phyloP scores from a whole-genome alignment of 805 yeast genomes.

The Metschnikowia reukaufii region DNA sequence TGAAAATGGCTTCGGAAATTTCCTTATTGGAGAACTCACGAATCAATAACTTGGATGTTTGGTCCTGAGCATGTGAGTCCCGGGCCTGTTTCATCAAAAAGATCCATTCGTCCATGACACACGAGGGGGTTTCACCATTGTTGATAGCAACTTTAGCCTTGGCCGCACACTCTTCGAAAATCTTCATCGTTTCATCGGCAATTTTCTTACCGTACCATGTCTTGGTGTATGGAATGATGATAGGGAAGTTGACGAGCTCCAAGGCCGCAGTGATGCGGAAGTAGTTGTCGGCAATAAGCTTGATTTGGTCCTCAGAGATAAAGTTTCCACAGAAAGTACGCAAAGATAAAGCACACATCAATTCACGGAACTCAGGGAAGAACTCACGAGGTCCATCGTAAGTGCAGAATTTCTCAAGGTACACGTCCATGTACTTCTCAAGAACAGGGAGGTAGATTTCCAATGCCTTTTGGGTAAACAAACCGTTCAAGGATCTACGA shows the following conservation, averaged over 20 bases:
- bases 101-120: slow-evolving; percentile 97
- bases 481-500: slow-evolving; percentile 84
- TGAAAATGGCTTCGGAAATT: slow-evolving; percentile 94
- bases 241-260: slow-evolving; percentile 96
- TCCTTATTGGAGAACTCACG: slow-evolving; percentile 88
- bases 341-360: slow-evolving; percentile 90
- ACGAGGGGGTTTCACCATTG: slow-evolving; percentile 74
- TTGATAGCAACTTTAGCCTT: slow-evolving; percentile 76
- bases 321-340: slow-evolving; percentile 95
- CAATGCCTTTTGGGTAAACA: slow-evolving; percentile 82
- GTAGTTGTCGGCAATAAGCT: slow-evolving; percentile 87
- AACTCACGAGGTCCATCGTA: slow-evolving; percentile 67
- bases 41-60: slow-evolving; percentile 58
- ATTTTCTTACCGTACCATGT: slow-evolving; percentile 96
- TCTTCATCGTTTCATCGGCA: slow-evolving; percentile 91
- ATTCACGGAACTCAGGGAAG: slow-evolving; percentile 93
- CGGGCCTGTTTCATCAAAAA: slow-evolving; percentile 75
- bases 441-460: slow-evolving; percentile 80
- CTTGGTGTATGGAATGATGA: slow-evolving; percentile 92
- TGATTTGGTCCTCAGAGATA: slow-evolving; percentile 88
- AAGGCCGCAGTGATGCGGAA: slow-evolving; percentile 91
- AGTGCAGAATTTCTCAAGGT: slow-evolving; percentile 67
- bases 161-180: slow-evolving; percentile 85
- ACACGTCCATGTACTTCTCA: slow-evolving; percentile 81
- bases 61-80: slow-evolving; percentile 48